Base-by-base conservation (phyloP, 2,329 filamentous ascomycete species). In the Coniochaeta hoffmannii region DNA sequence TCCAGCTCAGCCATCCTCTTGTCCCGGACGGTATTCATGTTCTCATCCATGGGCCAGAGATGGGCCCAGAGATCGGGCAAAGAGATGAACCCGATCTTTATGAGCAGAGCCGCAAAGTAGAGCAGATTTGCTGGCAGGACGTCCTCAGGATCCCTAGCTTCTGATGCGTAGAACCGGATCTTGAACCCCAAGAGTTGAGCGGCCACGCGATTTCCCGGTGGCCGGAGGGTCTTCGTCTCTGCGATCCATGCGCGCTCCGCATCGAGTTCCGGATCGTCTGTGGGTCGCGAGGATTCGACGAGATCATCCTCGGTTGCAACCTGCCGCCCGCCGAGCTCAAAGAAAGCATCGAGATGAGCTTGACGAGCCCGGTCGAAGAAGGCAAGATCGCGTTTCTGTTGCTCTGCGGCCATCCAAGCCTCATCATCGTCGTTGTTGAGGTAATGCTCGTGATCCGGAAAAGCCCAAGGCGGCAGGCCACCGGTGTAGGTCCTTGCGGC, bases 121-220 rank as follows among this genome's bases (percentile, higher is more conserved):
- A 97, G 90, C 3, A 99, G 78, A 63, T 99, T 99, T 36, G 94
- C 89, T 0, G 94, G 94, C 2, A 97, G 78, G 2, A 86, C 79
- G 64, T 97, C 94, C 1, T 81, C 76, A 54, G 85, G 80, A 57
- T 89, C 84, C 55, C 93, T 83, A 34, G 88, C 85, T 28, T 86
- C 77, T 0, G 90, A 95, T 38, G 90, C 88, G 67, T 99, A 99
- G 70, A 96, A 99, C 14, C 90, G 89, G 53, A 99, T 81, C 71
- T 99, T 99, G 79, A 99, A 99, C 4, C 94, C 94, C 14, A 99
- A 84, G 3, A 99, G 80, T 68, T 97, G 94, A 30, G 95, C 95
- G 1, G 94, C 94, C 57, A 95, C 90, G 44, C 87, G 84, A 68
- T 97, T 99, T 30, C 95, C 94, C 30, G 82, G 78, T 1, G 92